Evolutionary conservation across 768 basidiomycete species (phyloP).

Genomic region (Tulasnella sp.): DNA sequence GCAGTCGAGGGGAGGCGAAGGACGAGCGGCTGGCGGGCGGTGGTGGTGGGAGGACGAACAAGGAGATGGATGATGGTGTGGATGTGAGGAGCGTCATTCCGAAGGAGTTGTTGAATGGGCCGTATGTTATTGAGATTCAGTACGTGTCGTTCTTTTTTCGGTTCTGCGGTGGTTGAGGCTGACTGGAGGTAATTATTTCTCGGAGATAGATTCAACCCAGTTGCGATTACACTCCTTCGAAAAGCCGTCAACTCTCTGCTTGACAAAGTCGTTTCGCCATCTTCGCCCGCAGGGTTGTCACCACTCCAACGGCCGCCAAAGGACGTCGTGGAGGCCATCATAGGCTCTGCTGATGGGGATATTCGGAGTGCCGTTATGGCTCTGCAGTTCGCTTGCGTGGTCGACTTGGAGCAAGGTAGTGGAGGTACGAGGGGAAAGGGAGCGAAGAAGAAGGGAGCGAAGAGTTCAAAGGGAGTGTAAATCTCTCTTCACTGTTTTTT

Average conservation of each 20-base stretch:
- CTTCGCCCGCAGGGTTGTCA: constrained; percentile 24
- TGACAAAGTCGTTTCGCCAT: constrained; percentile 34
- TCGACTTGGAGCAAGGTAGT: constrained; percentile 28
- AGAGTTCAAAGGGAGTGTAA: constrained; percentile 25
- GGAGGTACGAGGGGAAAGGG: constrained; percentile 26
- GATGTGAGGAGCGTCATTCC: constrained; percentile 68
- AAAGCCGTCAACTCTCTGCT: constrained; percentile 65
- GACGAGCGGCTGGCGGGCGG: constrained; percentile 35
- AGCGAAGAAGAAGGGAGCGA: constrained; percentile 28
- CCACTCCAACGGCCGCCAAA: constrained; percentile 42
- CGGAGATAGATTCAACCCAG: constrained; percentile 71
- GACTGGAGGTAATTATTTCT: neutral
- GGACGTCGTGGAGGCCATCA: constrained; percentile 64
- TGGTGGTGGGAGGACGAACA: constrained; percentile 32
- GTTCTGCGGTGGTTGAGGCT: neutral
- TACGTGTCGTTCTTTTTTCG: constrained; percentile 41
- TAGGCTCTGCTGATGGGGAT: constrained; percentile 79
- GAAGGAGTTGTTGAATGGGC: constrained; percentile 55
- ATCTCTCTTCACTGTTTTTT: neutral
- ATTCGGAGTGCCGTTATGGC: constrained; percentile 91
- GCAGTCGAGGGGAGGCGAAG: constrained; percentile 58
- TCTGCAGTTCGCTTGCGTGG: constrained; percentile 72
- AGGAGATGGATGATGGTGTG: constrained; percentile 47
- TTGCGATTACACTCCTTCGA: constrained; percentile 77
- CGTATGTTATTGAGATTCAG: constrained; percentile 72